A percentile compares a stretch with the other conserved stretches of the same genome.
These are phyloP conservation scores for Ophiostoma himal-ulmi DNA, from an alignment of 2,329 filamentous ascomycete genomes.

Conservation along the genomic window DNA sequence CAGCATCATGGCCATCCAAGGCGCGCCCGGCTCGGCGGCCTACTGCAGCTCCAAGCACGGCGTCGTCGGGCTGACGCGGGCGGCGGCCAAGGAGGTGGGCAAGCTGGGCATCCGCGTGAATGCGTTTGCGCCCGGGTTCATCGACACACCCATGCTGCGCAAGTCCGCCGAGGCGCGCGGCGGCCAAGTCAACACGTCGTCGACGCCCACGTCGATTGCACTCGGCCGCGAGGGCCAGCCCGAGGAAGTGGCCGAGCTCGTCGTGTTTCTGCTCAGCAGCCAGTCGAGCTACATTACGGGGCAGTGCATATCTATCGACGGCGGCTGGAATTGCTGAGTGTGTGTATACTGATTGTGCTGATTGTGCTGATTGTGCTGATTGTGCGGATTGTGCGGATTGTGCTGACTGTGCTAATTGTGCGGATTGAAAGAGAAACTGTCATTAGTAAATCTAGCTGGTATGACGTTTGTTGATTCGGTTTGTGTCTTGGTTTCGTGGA, in stretches of 20 bases:
- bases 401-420: no score
- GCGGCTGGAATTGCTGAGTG: slow-evolving; percentile 22
- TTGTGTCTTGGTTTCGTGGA: not conserved
- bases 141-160: slow-evolving; percentile 23
- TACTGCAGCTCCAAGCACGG: slow-evolving; percentile 37
- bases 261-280: slow-evolving; percentile 38
- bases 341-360: no score
- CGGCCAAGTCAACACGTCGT: slow-evolving; percentile 32
- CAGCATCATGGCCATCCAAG: slow-evolving; percentile 28
- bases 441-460: no score
- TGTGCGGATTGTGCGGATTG: no score
- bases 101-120: slow-evolving; percentile 42
- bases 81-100: slow-evolving; percentile 37
- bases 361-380: no score
- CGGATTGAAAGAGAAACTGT: not conserved
- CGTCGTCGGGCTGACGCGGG: slow-evolving; percentile 36
- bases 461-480: not conserved
- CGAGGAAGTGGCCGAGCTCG: slow-evolving; percentile 44
- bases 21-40: slow-evolving; percentile 34
- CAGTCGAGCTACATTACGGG: slow-evolving; percentile 21
- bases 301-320: slow-evolving; percentile 23
- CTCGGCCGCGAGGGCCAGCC: slow-evolving; percentile 40
- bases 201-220: slow-evolving; percentile 29
- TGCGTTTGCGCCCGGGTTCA: slow-evolving; percentile 23
- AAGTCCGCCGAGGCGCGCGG: slow-evolving; percentile 14